Percentiles rank a stretch among this genome's conserved stretches.
These are phyloP conservation scores for Sarcodon aspratus DNA, from an alignment of 768 basidiomycete genomes.

Conservation along the genomic window DNA sequence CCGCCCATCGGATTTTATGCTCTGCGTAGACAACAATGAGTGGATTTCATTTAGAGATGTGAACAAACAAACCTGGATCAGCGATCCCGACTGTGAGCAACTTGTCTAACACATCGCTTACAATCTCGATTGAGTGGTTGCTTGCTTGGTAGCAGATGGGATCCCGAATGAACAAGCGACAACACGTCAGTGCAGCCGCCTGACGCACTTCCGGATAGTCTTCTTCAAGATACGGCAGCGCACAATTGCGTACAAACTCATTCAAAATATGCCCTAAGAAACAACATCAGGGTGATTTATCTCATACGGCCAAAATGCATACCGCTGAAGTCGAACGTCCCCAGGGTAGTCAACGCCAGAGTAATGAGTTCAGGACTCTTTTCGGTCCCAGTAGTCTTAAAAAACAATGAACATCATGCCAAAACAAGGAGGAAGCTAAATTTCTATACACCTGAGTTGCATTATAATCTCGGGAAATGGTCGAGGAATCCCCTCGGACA, in stretches of 20 bases:
- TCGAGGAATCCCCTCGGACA: slow-evolving; percentile 38
- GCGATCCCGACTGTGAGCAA: slow-evolving; percentile 90
- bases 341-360: slow-evolving; percentile 78
- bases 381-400: slow-evolving; percentile 33
- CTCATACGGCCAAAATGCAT: slow-evolving; percentile 8
- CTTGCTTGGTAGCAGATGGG: slow-evolving; percentile 95
- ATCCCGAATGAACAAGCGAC: slow-evolving; percentile 84
- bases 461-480: slow-evolving; percentile 39
- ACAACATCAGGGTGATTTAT: slow-evolving; percentile 1
- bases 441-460: slow-evolving; percentile 28
- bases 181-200: slow-evolving; percentile 88
- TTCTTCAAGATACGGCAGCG: slow-evolving; percentile 88
- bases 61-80: slow-evolving; percentile 62
- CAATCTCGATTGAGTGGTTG: slow-evolving; percentile 91
- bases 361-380: slow-evolving; percentile 63
- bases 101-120: slow-evolving; percentile 97
- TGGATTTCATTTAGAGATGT: no score
- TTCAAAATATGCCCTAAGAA: slow-evolving; percentile 77
- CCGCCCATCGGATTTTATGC: slow-evolving; percentile 72
- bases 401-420: not conserved
- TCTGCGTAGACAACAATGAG: slow-evolving; percentile 30
- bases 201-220: slow-evolving; percentile 81
- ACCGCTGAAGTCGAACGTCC: slow-evolving; percentile 93
- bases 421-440: not conserved
- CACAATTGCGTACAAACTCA: slow-evolving; percentile 89